Base-by-base conservation (phyloP, 2,329 filamentous ascomycete species). In the Thelonectria blattea region DNA sequence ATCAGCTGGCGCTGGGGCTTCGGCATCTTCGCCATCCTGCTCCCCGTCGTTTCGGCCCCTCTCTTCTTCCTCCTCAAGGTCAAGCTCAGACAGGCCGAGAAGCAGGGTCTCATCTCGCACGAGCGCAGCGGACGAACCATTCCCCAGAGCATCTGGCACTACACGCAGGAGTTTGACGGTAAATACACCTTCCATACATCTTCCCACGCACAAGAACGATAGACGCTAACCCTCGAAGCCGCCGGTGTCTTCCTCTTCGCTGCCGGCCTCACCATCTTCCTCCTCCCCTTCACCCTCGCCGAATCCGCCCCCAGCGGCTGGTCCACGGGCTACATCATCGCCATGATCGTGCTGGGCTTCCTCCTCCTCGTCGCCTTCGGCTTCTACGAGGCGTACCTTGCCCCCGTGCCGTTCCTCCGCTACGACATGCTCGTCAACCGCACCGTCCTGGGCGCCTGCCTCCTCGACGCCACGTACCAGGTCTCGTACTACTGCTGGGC, bases 11-110 rank as follows among this genome's bases (percentile, higher is more conserved):
- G 43, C n/a, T 58, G 62, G 55, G 62, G 59, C 15, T 90, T 86
- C 68, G 88, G 86, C 51, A 80, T 81, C 62, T 91, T 88, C 75
- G 80, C 83, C 42, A 86, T 91, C 66, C 81, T 90, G 59, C 76
- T 86, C 9, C 87, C 87, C 1, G 75, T 83, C 32, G 81, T 87
- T 51, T 83, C 83, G 47, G 61, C 85, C 17, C 88, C 88, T 0
- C 77, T 90, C 37, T 82, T 83, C 32, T 67, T 79, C 17, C 74
- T 88, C 12, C 75, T 88, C 63, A 75, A 82, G 52, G 72, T 79
- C 67, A 85, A 87, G 69, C 81, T 83, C 56, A 75, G 75, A 45
- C 85, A 85, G 69, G 87, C 86, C 7, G 77, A 78, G 67, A 78
- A 78, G 52, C 67, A 78, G 12, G 84, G 84, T 0, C 67, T 83